A percentile compares a stretch with the other conserved stretches of the same genome.
Evolutionary conservation across 2,329 filamentous ascomycete species (phyloP).

Genomic region (Endothia cerciana): DNA sequence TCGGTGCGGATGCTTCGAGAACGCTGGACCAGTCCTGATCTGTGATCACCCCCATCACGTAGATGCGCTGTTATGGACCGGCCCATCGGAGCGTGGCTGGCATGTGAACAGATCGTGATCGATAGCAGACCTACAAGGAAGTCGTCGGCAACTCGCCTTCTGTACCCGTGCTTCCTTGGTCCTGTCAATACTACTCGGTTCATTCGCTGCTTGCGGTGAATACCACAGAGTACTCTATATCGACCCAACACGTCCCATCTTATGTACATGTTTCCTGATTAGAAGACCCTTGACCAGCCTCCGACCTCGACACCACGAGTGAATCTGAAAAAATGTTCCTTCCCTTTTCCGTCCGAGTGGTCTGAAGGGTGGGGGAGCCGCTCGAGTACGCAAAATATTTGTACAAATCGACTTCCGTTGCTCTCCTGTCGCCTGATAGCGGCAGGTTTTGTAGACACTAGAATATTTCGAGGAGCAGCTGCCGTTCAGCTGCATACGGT

Average conservation of each 20-base stretch:
- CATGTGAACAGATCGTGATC: conserved; percentile 1
- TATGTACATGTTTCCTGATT: conserved; percentile 16
- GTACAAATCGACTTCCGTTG: conserved; percentile 20
- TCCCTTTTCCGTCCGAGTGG: neutral
- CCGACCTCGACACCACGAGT: neutral
- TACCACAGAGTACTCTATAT: conserved; percentile 8
- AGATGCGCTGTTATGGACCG: neutral
- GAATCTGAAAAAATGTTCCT: neutral
- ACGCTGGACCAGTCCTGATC: neutral
- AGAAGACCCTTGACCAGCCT: neutral
- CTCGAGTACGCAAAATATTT: neutral
- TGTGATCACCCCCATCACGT: neutral
- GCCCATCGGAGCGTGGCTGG: conserved; percentile 1
- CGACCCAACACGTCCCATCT: neutral
- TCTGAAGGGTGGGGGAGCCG: neutral
- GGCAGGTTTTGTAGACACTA: conserved; percentile 26
- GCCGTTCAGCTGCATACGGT: conserved; percentile 6
- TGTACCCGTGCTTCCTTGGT: neutral
- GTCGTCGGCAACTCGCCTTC: neutral
- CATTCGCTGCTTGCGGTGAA: conserved; percentile 1
- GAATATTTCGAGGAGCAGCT: conserved; percentile 12
- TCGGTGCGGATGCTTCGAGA: neutral
- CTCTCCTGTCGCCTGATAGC: conserved; percentile 11
- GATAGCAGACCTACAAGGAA: neutral
- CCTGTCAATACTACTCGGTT: neutral